phyloP scores from a whole-genome alignment of 2,329 filamentous ascomycete species.

The Emmonsia crescens region DNA sequence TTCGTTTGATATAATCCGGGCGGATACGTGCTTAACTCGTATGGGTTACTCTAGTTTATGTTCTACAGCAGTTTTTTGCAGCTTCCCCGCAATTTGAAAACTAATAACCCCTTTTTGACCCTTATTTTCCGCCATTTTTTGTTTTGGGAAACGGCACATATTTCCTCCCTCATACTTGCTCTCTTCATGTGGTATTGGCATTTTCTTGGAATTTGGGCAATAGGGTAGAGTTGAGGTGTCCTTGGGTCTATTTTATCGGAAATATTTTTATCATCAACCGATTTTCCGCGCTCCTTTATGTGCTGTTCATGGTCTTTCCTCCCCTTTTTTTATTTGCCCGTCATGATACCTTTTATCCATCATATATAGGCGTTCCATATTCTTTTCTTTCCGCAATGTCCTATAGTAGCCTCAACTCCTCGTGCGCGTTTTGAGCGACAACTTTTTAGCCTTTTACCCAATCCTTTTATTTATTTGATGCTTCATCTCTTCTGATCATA shows the following conservation, averaged over 20 bases:
- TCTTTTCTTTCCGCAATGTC: background rate
- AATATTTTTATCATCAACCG: background rate
- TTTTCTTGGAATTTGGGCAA: constrained; percentile 1
- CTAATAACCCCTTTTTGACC: background rate
- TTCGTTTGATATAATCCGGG: background rate
- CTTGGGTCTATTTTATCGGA: background rate
- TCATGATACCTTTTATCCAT: background rate
- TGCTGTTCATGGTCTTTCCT: background rate
- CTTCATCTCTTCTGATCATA: background rate
- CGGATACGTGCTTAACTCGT: background rate
- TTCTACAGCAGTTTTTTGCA: background rate
- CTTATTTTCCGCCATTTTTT: background rate
- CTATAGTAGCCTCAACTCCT: background rate
- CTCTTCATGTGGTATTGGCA: background rate
- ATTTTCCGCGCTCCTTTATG: background rate
- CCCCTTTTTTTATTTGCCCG: no score
- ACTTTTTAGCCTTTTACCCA: background rate
- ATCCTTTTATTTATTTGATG: background rate
- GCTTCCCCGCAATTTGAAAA: background rate
- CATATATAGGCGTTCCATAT: background rate
- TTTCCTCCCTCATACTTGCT: background rate
- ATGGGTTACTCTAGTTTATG: background rate
- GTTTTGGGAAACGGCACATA: background rate
- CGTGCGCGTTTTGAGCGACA: background rate
- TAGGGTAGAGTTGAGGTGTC: constrained; percentile 3